Base-by-base conservation (phyloP, 2,329 filamentous ascomycete genomes). In the Ploettnerulaceae sp. region DNA sequence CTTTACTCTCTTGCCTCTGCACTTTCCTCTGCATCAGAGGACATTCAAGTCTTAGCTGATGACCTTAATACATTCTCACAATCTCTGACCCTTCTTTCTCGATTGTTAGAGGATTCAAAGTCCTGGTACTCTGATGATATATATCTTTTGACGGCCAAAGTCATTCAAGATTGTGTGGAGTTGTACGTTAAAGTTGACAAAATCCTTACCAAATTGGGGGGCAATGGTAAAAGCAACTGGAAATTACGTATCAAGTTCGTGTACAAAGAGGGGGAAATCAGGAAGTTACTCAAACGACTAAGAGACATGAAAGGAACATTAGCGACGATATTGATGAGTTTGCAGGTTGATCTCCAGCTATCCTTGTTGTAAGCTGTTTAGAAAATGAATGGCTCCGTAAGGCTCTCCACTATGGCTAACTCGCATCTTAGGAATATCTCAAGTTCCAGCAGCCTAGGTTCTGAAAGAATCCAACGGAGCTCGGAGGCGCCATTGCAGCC, bases 171-270 rank as follows among this genome's bases (percentile, higher is more conserved):
- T 15, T 56, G 53, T 37, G 47, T 52, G 5, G 45, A 52, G 12
- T 26, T 57, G 5, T 54, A 57, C 31, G 43, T 48, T 7, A 56
- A 59, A 35, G 55, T 59, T 14, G 53, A 56, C 20, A 56, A 50
- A 28, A 33, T 56, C 7, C 21, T 56, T 4, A 37, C 28, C 4
- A 57, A 53, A 36, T 33, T 57, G 12, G 52, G 52, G 6, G 25
- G 42, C 17, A 52, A 49, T 48, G 55, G 52, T 6, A 56, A 48
- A 24, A 52, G 46, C 20, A 52, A 26, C 20, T 55, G 52, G 52
- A 58, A 52, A 40, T 15, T 51, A 5, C 26, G 47, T 18, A 38
- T 56, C 3, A 56, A 55, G 34, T 58, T 57, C 29, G 55, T 56
- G 0, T 56, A 54, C 34, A 57, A 56, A 33, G 55, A 59, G 33